These are phyloP conservation scores for Aureobasidium subglaciale DNA, from an alignment of 2,329 filamentous ascomycete genomes.

Conservation along the genomic window DNA sequence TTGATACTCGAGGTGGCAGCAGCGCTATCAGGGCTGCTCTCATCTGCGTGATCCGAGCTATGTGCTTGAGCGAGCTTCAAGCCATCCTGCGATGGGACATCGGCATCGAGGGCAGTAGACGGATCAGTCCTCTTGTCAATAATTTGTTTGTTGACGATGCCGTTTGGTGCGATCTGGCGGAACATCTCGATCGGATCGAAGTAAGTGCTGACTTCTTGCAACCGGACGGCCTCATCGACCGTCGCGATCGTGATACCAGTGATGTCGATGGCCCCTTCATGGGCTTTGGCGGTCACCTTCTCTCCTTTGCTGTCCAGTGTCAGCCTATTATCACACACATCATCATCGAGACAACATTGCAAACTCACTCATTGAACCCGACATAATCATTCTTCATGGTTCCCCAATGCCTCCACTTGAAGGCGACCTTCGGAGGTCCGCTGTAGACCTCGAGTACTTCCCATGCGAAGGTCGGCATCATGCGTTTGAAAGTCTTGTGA, in stretches of 20 bases:
- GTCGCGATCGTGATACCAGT: conserved; percentile 56
- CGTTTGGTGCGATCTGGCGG: conserved; percentile 51
- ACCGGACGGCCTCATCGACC: conserved; percentile 53
- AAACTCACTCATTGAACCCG: conserved; percentile 54
- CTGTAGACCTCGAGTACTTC: conserved; percentile 63
- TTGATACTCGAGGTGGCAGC: not conserved
- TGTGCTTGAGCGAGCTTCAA: conserved; percentile 21
- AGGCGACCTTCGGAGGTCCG: conserved; percentile 55
- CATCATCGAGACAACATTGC: too few species aligned
- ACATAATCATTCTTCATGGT: conserved; percentile 60
- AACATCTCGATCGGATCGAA: conserved; percentile 63
- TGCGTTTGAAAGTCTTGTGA: conserved; percentile 65
- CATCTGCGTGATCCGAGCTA: conserved; percentile 12
- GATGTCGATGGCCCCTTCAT: conserved; percentile 56
- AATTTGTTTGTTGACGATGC: conserved; percentile 40
- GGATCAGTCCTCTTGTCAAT: conserved; percentile 30
- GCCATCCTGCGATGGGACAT: conserved; percentile 18
- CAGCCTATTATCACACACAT: conserved; percentile 16
- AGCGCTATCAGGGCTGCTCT: not conserved
- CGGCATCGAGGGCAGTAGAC: conserved; percentile 21
- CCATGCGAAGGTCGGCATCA: conserved; percentile 68
- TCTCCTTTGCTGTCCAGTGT: conserved; percentile 48
- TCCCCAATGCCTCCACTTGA: conserved; percentile 64
- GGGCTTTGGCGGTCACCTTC: conserved; percentile 55
- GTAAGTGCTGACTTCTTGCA: conserved; percentile 56